Conservation (phyloP, 768 basidiomycete genomes). For the Suillus bovinus region DNA sequence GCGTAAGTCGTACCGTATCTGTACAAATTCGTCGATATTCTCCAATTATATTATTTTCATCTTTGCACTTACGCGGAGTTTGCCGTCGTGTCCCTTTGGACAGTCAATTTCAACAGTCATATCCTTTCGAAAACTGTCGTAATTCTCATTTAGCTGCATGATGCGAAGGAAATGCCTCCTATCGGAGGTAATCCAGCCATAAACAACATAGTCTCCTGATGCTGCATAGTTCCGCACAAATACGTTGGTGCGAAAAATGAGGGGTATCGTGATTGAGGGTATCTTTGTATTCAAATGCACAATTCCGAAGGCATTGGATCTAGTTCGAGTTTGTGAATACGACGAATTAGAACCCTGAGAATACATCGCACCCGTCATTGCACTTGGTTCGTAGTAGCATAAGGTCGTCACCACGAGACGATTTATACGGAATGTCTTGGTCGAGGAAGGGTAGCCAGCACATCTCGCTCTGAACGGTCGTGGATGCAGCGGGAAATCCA, state of each 20-base stretch:
- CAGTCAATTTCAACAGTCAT: conserved; percentile 28
- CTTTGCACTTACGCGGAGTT: conserved; percentile 21
- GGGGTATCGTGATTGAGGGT: conserved; percentile 26
- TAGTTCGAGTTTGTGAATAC: background rate
- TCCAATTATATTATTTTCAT: background rate
- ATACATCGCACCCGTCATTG: conserved; percentile 25
- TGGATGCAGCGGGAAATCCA: conserved; percentile 18
- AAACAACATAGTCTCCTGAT: conserved; percentile 17
- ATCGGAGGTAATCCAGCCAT: conserved; percentile 28
- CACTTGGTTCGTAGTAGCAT: conserved; percentile 28
- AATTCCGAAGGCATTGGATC: conserved; percentile 23
- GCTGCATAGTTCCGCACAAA: conserved; percentile 27
- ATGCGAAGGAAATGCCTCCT: conserved; percentile 30
- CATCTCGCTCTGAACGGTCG: conserved; percentile 28
- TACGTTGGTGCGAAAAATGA: conserved; percentile 24
- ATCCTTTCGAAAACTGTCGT: conserved; percentile 22
- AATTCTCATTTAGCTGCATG: conserved; percentile 31
- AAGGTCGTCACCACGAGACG: conserved; percentile 31
- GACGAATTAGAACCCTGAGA: background rate
- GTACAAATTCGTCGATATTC: background rate
- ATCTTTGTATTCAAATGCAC: conserved; percentile 27
- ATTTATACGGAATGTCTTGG: conserved; percentile 31
- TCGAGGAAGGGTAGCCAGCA: conserved; percentile 25
- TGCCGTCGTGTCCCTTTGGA: conserved; percentile 27
- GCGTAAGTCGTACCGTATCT: conserved; percentile 32